These are phyloP conservation scores for Phyllosticta ampelicida DNA, from an alignment of 2,329 filamentous ascomycete species.

Conservation along the genomic window DNA sequence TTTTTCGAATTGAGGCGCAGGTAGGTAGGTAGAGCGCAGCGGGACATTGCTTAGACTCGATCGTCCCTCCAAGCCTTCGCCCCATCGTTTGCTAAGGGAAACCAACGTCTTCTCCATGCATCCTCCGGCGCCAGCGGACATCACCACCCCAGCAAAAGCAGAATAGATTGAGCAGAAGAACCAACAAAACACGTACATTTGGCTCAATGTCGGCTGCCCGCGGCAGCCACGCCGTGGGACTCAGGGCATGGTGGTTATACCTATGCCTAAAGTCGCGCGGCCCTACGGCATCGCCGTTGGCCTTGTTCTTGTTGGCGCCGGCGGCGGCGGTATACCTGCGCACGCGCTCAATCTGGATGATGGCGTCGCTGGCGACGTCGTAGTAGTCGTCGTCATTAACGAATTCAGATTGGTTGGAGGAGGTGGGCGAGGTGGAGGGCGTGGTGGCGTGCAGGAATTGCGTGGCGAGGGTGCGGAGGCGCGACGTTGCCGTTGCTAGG, in stretches of 20 bases:
- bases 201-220: conserved; percentile 84
- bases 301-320: background rate
- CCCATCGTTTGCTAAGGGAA: background rate
- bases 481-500: conserved; percentile 11
- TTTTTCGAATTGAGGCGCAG: no score
- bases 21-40: no score
- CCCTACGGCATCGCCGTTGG: background rate
- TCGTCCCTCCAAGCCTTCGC: no score
- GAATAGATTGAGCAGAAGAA: background rate
- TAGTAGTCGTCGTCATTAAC: conserved; percentile 42
- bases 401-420: conserved; percentile 29
- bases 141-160: background rate
- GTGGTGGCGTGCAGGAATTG: conserved; percentile 24
- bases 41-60: no score
- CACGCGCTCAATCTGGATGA: background rate
- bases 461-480: conserved; percentile 27
- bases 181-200: conserved; percentile 36
- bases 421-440: conserved; percentile 13
- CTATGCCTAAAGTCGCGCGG: conserved; percentile 33
- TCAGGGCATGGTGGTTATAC: conserved; percentile 64
- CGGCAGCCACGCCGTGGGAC: conserved; percentile 77
- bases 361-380: background rate
- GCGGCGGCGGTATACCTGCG: background rate
- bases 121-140: no score
- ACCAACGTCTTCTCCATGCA: no score